Evolutionary conservation across 345 rosid species (phyloP).

Genomic region (Citrus maxima): DNA sequence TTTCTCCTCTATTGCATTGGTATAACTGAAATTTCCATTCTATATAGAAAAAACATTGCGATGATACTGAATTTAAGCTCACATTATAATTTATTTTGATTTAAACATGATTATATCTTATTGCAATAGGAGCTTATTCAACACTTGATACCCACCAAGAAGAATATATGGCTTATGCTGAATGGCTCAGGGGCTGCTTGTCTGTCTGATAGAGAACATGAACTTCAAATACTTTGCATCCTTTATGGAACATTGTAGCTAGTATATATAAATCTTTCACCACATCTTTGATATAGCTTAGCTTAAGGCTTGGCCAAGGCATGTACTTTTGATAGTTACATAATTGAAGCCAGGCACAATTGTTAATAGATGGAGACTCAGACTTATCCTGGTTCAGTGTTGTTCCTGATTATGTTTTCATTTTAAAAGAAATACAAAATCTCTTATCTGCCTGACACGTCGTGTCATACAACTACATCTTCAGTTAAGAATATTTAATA

Average conservation of each 20-base stretch:
- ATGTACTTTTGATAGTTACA: background rate
- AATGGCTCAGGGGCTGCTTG: background rate
- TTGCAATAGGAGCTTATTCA: background rate
- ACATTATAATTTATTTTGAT: background rate
- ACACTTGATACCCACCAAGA: background rate
- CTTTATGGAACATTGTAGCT: background rate
- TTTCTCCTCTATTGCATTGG: background rate
- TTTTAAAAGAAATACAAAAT: background rate
- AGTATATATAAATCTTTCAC: background rate
- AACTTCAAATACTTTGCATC: too few species aligned
- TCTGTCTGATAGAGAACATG: too few species aligned
- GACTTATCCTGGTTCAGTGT: background rate
- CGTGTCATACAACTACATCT: background rate
- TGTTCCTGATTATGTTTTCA: background rate
- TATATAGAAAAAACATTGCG: background rate
- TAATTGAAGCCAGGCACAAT: background rate
- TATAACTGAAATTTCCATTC: background rate
- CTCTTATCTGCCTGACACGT: background rate
- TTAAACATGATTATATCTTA: background rate
- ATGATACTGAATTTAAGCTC: background rate
- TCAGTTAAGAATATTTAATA: background rate
- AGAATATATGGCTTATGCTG: background rate
- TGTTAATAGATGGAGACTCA: background rate
- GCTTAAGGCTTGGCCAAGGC: too few species aligned
- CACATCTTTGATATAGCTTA: too few species aligned